phyloP scores from a whole-genome alignment of 2,329 filamentous ascomycete species.

The Aspergillus oerlinghausenensis region DNA sequence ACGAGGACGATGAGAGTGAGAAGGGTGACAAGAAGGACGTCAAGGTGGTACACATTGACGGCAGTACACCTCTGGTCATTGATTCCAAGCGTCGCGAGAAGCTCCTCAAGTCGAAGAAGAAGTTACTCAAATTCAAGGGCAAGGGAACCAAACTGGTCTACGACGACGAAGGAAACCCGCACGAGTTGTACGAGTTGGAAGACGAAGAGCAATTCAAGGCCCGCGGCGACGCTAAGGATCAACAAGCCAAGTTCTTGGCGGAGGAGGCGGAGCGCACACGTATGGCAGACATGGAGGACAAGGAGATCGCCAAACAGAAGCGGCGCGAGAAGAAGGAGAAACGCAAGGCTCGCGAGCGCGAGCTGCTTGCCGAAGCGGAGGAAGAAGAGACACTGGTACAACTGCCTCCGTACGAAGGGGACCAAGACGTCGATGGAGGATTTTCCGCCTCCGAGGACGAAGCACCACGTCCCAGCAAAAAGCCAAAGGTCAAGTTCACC shows the following conservation, averaged over 20 bases:
- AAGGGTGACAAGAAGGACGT: conserved; percentile 36
- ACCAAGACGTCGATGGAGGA: conserved; percentile 7
- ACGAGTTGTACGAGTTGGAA: conserved; percentile 82
- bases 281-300: conserved; percentile 76
- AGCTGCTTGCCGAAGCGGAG: conserved; percentile 27
- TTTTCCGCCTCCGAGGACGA: conserved; percentile 22
- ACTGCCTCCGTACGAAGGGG: conserved; percentile 27
- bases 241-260: conserved; percentile 73
- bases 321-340: conserved; percentile 48
- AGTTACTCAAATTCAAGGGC: conserved; percentile 84
- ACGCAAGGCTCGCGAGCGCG: conserved; percentile 38
- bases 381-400: conserved; percentile 28
- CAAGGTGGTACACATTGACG: conserved; percentile 49
- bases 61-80: conserved; percentile 68
- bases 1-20: conserved; percentile 28
- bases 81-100: conserved; percentile 96
- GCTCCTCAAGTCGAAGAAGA: conserved; percentile 91
- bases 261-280: conserved; percentile 67
- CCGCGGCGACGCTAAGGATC: conserved; percentile 69
- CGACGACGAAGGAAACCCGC: conserved; percentile 83
- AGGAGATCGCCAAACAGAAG: conserved; percentile 73
- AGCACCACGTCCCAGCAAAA: conserved; percentile 33
- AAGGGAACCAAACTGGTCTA: conserved; percentile 81
- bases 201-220: conserved; percentile 75
- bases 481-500: conserved; percentile 37